Base-by-base conservation (phyloP, 2,329 filamentous ascomycete genomes). In the Penicillium oxalicum region DNA sequence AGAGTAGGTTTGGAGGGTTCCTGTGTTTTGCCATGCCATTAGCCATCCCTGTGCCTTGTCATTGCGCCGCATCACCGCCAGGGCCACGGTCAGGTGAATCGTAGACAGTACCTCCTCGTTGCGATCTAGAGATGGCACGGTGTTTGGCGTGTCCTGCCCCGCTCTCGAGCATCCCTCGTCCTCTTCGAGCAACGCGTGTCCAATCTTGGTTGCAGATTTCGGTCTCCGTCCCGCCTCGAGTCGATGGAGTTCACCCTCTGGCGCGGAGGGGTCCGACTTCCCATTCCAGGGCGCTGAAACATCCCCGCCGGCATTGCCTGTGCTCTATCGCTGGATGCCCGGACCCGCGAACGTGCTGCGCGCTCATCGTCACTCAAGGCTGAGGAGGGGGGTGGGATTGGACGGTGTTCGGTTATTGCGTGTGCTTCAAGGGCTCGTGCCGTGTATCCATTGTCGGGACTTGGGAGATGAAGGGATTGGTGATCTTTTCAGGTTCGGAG, bases 241-340 rank as follows among this genome's bases (percentile, higher is more conserved):
- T 52, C 59, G 59, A 45, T 63, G 52, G 48, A 68, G 41, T 37
- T 49, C 63, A 24, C 62, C 67, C 26, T 55, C 53, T 1, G 68
- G 67, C 26, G 67, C 66, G 32, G 69, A 71, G 44, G 57, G 8
- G 68, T 70, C 47, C 68, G 61, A 45, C 48, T 57, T 36, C 58
- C 64, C 32, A 70, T 61, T 11, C 58, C 53, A 25, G 68, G 67
- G 32, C 67, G 61, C 46, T 60, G 58, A 29, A 58, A 59, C 42
- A 60, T 42, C 46, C 54, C 50, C 42, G 48, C 49, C n/a, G 55
- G 43, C 47, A 54, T 53, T 13, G 42, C 52, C 45, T 65, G 61
- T 24, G 59, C 56, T 55, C 55, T 61, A 40, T 69, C 65, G 47
- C 65, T 70, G 36, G 58, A 59, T 11, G 65, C 62, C 49, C 65